Evolutionary conservation across 257 asterid species (phyloP), one percentile per base, ranked within the genome.

Genomic region (Solanum pennellii): DNA sequence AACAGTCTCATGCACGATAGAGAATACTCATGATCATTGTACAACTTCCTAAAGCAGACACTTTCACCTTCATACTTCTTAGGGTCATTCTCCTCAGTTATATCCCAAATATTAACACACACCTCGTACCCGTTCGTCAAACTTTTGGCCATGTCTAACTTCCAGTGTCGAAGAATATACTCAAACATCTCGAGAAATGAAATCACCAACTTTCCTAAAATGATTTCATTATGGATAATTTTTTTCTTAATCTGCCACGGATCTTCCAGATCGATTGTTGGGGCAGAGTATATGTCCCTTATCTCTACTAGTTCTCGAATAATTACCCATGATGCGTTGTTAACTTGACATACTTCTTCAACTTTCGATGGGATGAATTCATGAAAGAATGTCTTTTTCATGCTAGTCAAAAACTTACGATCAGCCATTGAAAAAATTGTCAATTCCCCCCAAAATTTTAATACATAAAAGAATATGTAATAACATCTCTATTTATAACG

Each of bases 241-340:
- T 23, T 75, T 82, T 92, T 92, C 92, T 86, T 89, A 52, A 94
- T 90, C 42, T 88, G 84, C 97, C 97, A 94, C 1, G 95, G 94
- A 27, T 91, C n/a, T 9, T 62, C 60, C 3, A 84, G 84, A 31
- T 93, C 89, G 2, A 84, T 3, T 47, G 6, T 21, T 1, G 95
- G 91, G 0, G 93, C 88, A 6, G 91, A 90, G 20, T 87, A 83
- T 29, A 91, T 41, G 18, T 91, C 95, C 13, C 91, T 83, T 9
- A 94, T 90, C 90, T 94, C 95, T 41, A 91, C 85, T 69, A 93
- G 86, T 69, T 62, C 60, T 15, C 93, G 93, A 86, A 83, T 45
- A 47, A 9, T 72, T 86, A 29, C 82, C 35, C 27, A 39, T 33
- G 3, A 86, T 5, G 14, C 15, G 35, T 18, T 59, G 20, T 45